Evolutionary conservation across 139 green algal species (phyloP).

Genomic region (Tetratostichococcus sp.): DNA sequence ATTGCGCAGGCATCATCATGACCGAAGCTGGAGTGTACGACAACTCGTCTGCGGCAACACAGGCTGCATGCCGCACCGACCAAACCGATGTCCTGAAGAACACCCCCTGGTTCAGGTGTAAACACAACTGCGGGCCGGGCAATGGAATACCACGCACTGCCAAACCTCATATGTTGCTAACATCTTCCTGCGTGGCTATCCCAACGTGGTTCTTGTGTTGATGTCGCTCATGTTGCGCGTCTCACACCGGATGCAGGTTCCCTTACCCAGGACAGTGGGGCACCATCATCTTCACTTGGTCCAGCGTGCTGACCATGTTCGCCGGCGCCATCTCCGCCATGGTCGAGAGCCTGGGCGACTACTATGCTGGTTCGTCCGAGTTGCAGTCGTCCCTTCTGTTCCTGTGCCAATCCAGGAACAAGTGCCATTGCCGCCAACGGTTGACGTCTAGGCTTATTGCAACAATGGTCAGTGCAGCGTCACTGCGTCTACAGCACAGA

Average conservation of each 20-base stretch:
- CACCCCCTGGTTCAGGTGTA: constrained; percentile 52
- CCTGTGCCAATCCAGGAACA: no score
- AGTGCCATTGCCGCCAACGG: no score
- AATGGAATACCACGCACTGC: no score
- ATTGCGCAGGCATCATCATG: constrained; percentile 27
- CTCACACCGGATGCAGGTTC: constrained; percentile 1
- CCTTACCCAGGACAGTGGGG: constrained; percentile 62
- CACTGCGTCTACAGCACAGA: background rate
- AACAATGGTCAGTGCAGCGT: no score
- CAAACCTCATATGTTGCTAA: no score
- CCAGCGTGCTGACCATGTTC: constrained; percentile 47
- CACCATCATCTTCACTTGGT: constrained; percentile 36
- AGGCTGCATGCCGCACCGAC: constrained; percentile 29
- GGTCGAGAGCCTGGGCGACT: constrained; percentile 57
- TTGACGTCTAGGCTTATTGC: no score
- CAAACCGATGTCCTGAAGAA: constrained; percentile 30
- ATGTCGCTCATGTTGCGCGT: no score
- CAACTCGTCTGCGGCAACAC: constrained; percentile 12
- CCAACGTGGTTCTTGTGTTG: no score
- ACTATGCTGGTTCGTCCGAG: constrained; percentile 31
- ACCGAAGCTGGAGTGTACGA: constrained; percentile 47
- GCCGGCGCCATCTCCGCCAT: constrained; percentile 52
- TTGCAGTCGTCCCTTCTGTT: no score
- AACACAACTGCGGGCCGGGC: no score
- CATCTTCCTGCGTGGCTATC: no score